Conservation (phyloP, 345 rosid genomes). For the thale cress (Arabidopsis thaliana) region TAIR10.1 NC_003071.7:18418501-18419000, state of each 20-base stretch:
- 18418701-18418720: conserved; percentile 68
- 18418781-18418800: conserved; percentile 89
- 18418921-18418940: conserved; percentile 49
- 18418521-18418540: conserved; percentile 57
- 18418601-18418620: conserved; percentile 77
- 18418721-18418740: conserved; percentile 48
- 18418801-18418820: conserved; percentile 29
- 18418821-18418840: not conserved
- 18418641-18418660: conserved; percentile 70
- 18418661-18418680: conserved; percentile 75
- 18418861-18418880: conserved; percentile 21
- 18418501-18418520: conserved; percentile 11
- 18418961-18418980: conserved; percentile 73
- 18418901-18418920: conserved; percentile 67
- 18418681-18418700: conserved; percentile 73
- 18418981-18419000: conserved; percentile 70
- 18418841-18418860: not conserved
- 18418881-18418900: conserved; percentile 79
- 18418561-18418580: conserved; percentile 44
- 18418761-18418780: conserved; percentile 70
- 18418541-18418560: conserved; percentile 66
- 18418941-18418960: conserved; percentile 72
- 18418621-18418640: conserved; percentile 70
- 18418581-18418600: conserved; percentile 61
- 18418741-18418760: conserved; percentile 42